Base-by-base conservation (phyloP, 2,329 filamentous ascomycete genomes). In the Davidsoniella australis region DNA sequence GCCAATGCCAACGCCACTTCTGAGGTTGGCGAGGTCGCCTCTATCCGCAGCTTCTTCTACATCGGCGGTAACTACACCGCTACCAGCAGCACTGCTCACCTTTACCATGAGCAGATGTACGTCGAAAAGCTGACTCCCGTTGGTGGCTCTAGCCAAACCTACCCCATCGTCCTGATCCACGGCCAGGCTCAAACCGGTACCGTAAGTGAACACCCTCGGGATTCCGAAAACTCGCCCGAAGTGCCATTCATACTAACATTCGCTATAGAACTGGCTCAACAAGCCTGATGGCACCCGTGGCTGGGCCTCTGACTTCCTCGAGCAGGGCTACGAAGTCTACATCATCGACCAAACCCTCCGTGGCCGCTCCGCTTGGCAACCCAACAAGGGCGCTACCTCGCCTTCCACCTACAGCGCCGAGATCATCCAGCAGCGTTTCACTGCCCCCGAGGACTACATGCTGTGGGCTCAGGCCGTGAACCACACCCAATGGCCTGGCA, bases 261-360 rank as follows among this genome's bases (percentile, higher is more conserved):
- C 17, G 50, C 66, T 62, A n/a, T 14, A 52, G 50, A 68, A 69
- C 54, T 71, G 66, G 58, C 60, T 70, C 17, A 66, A 64, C 46
- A 71, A 66, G 42, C 68, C 69, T 5, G 68, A 70, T 50, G 66
- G 66, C 41, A 58, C 63, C 12, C 62, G 61, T 7, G 69, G 69
- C 14, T 73, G 69, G 70, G 66, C 69, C 0, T 68, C 66, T 2
- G 62, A 62, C 50, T 73, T 72, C 55, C 54, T 72, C 5, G 54
- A 57, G 4, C 60, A 63, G n/a, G 68, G 69, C 14, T 68, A 69
- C 56, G 64, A 67, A 41, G 60, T 70, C 43, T 72, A 70, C 57
- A 58, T 72, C 43, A 61, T 67, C 10, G 70, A 73, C 54, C 64
- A 69, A 53, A 62, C 67, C 2, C 63, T 63, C 23, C 65, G 67